A percentile compares a stretch with the other conserved stretches of the same genome.
Evolutionary conservation across 306 rosid genomes (phyloP).

Genomic region (Potentilla sterilis): DNA sequence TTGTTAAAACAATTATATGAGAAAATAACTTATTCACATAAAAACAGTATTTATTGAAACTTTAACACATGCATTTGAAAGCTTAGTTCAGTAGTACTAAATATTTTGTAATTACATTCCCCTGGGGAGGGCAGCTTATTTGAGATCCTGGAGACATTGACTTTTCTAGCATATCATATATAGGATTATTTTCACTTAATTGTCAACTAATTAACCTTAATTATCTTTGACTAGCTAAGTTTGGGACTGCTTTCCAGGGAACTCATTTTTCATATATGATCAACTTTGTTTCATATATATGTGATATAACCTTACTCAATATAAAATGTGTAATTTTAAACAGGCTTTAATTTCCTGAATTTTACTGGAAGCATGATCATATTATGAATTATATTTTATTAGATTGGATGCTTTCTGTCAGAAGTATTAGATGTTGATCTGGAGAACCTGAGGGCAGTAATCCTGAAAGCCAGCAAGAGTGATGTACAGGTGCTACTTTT

Average conservation of each 20-base stretch:
- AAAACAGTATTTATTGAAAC: not conserved
- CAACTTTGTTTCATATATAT: not conserved
- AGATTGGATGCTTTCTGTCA: conserved; percentile 74
- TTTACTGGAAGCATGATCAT: conserved; percentile 10
- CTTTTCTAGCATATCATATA: not conserved
- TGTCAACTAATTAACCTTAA: not conserved
- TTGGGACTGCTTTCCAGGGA: not conserved
- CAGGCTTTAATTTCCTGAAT: conserved; percentile 9
- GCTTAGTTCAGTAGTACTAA: not conserved
- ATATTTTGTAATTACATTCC: not conserved
- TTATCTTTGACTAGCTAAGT: not conserved
- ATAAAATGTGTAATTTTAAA: not conserved
- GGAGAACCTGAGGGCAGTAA: conserved; percentile 43
- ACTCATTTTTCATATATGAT: not conserved
- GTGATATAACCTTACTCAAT: not conserved
- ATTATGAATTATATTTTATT: conserved; percentile 22
- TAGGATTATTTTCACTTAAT: not conserved
- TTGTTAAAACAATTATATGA: not conserved
- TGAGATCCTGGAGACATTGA: not conserved
- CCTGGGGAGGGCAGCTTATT: not conserved
- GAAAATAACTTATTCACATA: not conserved
- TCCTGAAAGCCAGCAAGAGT: conserved; percentile 38
- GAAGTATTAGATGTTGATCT: conserved; percentile 48
- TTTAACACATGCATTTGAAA: not conserved
- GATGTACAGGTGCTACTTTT: conserved; percentile 58